These are phyloP conservation scores for Irpex rosettiformis DNA, from an alignment of 1,284 basidiomycete species.

Conservation along the genomic window DNA sequence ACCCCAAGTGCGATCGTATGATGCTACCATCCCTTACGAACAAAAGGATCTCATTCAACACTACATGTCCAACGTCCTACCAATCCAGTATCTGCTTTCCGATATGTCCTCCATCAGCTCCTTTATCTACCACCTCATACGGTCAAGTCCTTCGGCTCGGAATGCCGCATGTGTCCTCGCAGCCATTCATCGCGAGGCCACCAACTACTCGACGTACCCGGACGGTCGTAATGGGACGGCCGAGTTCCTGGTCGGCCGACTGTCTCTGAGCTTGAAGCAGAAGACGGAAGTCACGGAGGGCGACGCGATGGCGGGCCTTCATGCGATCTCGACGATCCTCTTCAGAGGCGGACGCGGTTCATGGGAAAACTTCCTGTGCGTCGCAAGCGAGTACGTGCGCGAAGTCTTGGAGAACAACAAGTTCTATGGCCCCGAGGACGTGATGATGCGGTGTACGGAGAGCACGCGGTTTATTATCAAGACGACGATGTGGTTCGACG, in stretches of 20 bases:
- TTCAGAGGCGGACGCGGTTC: conserved; percentile 69
- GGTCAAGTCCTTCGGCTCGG: conserved; percentile 35
- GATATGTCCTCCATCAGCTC: conserved; percentile 36
- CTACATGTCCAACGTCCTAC: conserved; percentile 49
- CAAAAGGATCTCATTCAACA: conserved; percentile 38
- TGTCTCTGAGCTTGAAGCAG: conserved; percentile 31
- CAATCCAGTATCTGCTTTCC: conserved; percentile 65
- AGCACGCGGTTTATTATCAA: conserved; percentile 69
- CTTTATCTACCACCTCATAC: conserved; percentile 47
- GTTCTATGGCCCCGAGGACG: conserved; percentile 38
- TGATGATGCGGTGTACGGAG: conserved; percentile 43
- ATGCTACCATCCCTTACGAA: conserved; percentile 25
- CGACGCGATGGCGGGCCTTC: conserved; percentile 74
- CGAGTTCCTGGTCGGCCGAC: conserved; percentile 20
- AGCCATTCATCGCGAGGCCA: conserved; percentile 41
- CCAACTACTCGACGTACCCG: conserved; percentile 20
- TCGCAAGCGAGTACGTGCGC: conserved; percentile 53
- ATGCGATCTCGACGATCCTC: conserved; percentile 68
- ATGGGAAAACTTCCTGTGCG: conserved; percentile 63
- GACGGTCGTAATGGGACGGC: not conserved
- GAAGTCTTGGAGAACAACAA: conserved; percentile 37
- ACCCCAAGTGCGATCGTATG: conserved; percentile 22
- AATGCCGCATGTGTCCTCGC: conserved; percentile 59
- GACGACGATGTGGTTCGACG: conserved; percentile 83
- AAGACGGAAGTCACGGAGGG: conserved; percentile 37